These are phyloP conservation scores for Yamadazyma olivae DNA, from an alignment of 805 yeast genomes.

Conservation along the genomic window DNA sequence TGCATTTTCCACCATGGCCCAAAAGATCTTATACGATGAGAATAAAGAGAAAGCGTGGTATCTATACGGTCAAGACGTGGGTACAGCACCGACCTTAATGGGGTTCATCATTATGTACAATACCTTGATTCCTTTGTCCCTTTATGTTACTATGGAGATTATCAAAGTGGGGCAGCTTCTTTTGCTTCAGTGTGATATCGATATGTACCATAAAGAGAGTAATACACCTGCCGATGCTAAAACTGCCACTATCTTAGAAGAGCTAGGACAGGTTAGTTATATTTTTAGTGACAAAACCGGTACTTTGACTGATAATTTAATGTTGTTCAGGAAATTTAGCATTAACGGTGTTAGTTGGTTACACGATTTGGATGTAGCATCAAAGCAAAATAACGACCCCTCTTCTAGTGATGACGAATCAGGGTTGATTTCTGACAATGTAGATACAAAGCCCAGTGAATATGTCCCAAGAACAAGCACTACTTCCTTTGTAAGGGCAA, in stretches of 20 bases:
- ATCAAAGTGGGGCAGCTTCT: slow-evolving; percentile 85
- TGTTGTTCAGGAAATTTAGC: slow-evolving; percentile 87
- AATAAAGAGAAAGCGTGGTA: slow-evolving; percentile 63
- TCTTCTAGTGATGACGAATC: slow-evolving; percentile 8
- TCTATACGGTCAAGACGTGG: slow-evolving; percentile 66
- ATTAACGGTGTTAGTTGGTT: slow-evolving; percentile 88
- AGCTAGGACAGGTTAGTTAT: slow-evolving; percentile 94
- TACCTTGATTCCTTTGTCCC: slow-evolving; percentile 89
- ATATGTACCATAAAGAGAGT: slow-evolving; percentile 83
- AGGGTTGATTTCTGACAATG: not conserved
- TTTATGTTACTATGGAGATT: slow-evolving; percentile 95
- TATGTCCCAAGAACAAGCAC: slow-evolving; percentile 20
- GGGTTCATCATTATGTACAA: slow-evolving; percentile 97
- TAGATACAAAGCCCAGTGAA: not conserved
- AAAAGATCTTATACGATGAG: slow-evolving; percentile 48
- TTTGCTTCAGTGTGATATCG: slow-evolving; percentile 84
- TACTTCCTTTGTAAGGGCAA: slow-evolving; percentile 30
- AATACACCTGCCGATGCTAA: slow-evolving; percentile 93
- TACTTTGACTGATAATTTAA: slow-evolving; percentile 89
- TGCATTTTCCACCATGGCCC: slow-evolving; percentile 79
- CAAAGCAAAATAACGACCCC: not conserved
- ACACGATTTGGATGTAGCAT: slow-evolving; percentile 62
- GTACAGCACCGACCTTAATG: slow-evolving; percentile 87
- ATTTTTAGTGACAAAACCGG: slow-evolving; percentile 97
- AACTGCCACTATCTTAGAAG: slow-evolving; percentile 94